phyloP scores from a whole-genome alignment of 106 monocot genomes.

The Acorus gramineus region DNA sequence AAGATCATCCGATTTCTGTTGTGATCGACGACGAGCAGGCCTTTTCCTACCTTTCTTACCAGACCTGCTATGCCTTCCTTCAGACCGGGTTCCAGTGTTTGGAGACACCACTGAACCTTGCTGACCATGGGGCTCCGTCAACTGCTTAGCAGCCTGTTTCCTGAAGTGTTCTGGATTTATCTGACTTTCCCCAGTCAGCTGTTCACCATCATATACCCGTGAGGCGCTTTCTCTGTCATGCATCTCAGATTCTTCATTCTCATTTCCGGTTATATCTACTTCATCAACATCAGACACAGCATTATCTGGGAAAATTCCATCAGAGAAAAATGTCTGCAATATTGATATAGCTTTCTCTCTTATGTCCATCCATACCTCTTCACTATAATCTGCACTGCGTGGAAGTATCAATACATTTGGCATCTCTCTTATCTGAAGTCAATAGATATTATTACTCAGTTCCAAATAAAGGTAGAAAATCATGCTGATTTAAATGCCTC shows the following conservation, averaged over 20 bases:
- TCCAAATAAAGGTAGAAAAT: too few relatives aligned
- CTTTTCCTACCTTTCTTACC: constrained; percentile 93
- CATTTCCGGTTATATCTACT: constrained; percentile 47
- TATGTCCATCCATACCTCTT: constrained; percentile 99
- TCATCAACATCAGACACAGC: constrained; percentile 80
- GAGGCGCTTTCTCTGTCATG: constrained; percentile 30
- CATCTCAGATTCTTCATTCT: constrained; percentile 42
- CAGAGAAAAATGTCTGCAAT: constrained; percentile 69
- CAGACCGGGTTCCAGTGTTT: constrained; percentile 34
- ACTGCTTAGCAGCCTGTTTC: constrained; percentile 24
- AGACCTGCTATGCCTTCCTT: constrained; percentile 64
- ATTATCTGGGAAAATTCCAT: constrained; percentile 66
- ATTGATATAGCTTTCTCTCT: constrained; percentile 80
- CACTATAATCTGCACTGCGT: constrained; percentile 95
- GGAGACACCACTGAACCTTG: constrained; percentile 37
- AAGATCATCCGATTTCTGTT: neutral
- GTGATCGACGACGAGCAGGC: constrained; percentile 63
- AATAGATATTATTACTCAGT: too few relatives aligned
- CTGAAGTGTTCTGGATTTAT: constrained; percentile 22
- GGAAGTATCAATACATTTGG: constrained; percentile 98
- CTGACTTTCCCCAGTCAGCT: constrained; percentile 36
- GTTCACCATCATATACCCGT: constrained; percentile 27
- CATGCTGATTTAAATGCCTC: too few relatives aligned
- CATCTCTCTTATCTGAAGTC: constrained; percentile 86
- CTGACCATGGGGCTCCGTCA: constrained; percentile 22